These are phyloP conservation scores for Malassezia sympodialis DNA, from an alignment of 1,284 basidiomycete genomes.

Conservation along the genomic window DNA sequence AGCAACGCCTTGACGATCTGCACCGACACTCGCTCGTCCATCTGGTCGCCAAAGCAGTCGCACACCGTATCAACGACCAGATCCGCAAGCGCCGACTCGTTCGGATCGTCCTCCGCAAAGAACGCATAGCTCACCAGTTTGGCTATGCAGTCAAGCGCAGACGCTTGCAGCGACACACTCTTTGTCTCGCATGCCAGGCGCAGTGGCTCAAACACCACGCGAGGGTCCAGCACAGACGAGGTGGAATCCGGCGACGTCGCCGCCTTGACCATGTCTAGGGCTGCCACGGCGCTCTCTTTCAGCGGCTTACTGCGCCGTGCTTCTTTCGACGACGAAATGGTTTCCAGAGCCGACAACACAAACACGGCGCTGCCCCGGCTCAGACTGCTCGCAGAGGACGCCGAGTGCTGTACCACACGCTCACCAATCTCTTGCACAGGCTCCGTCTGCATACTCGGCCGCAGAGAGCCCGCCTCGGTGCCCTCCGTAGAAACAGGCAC, in stretches of 20 bases:
- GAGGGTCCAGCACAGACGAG: slow-evolving; percentile 31
- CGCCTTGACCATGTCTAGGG: slow-evolving; percentile 43
- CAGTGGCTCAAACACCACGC: slow-evolving; percentile 45
- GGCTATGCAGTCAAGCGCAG: slow-evolving; percentile 43
- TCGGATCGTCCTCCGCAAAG: slow-evolving; percentile 43
- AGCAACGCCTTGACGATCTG: slow-evolving; percentile 48
- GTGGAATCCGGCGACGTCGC: slow-evolving; percentile 16
- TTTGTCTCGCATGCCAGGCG: slow-evolving; percentile 38
- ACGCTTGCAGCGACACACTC: slow-evolving; percentile 37
- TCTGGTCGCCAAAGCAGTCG: slow-evolving; percentile 36
- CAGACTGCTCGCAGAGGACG: slow-evolving; percentile 28
- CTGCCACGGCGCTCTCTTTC: slow-evolving; percentile 28
- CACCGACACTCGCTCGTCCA: slow-evolving; percentile 40
- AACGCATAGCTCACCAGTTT: slow-evolving; percentile 47
- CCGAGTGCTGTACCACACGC: slow-evolving; percentile 26
- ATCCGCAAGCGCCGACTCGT: slow-evolving; percentile 34
- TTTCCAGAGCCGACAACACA: slow-evolving; percentile 42
- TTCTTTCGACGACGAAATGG: slow-evolving; percentile 34
- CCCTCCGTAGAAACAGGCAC: neutral
- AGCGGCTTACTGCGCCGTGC: slow-evolving; percentile 40
- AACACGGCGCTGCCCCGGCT: slow-evolving; percentile 42
- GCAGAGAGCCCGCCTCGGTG: neutral
- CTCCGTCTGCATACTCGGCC: neutral
- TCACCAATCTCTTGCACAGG: neutral
- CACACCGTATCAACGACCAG: slow-evolving; percentile 47